A percentile compares a stretch with the other conserved stretches of the same genome.
Conservation (phyloP, 306 rosid species). For the Lotus japonicus region DNA sequence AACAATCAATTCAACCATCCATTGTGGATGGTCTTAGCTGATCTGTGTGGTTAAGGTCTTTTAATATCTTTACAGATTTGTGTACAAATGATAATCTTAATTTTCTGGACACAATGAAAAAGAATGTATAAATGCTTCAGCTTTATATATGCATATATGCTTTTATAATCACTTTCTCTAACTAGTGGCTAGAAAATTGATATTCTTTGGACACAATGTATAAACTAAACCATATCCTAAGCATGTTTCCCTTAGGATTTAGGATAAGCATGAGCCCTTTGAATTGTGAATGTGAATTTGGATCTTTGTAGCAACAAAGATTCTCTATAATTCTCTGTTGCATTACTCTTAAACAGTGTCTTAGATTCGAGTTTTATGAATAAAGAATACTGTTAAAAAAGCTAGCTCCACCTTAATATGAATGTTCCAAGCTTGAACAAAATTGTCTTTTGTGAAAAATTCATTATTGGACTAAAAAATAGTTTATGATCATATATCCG, state of each 20-base stretch:
- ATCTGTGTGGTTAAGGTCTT: slow-evolving; percentile 26
- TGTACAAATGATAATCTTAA: neutral
- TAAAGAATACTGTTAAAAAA: too few species aligned
- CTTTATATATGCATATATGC: slow-evolving; percentile 18
- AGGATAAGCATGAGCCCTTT: neutral
- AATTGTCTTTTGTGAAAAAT: too few species aligned
- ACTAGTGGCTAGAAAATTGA: neutral
- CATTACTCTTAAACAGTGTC: too few species aligned
- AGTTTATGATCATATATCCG: too few species aligned
- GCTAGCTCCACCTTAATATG: too few species aligned
- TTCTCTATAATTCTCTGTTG: too few species aligned
- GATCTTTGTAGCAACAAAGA: too few species aligned
- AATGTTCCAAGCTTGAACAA: too few species aligned
- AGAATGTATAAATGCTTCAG: slow-evolving; percentile 1
- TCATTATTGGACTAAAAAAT: too few species aligned
- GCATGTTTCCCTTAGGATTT: neutral
- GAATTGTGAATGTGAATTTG: neutral
- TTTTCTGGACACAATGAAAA: slow-evolving; percentile 16
- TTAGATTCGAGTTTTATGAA: too few species aligned
- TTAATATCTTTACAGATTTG: slow-evolving; percentile 12
- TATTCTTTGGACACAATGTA: neutral
- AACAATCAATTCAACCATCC: too few species aligned
- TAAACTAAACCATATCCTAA: slow-evolving; percentile 14
- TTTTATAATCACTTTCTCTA: slow-evolving; percentile 2
- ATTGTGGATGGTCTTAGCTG: too few species aligned